Base-by-base conservation (phyloP, 352 stramenopile species). In the Phytophthora pisi region DNA sequence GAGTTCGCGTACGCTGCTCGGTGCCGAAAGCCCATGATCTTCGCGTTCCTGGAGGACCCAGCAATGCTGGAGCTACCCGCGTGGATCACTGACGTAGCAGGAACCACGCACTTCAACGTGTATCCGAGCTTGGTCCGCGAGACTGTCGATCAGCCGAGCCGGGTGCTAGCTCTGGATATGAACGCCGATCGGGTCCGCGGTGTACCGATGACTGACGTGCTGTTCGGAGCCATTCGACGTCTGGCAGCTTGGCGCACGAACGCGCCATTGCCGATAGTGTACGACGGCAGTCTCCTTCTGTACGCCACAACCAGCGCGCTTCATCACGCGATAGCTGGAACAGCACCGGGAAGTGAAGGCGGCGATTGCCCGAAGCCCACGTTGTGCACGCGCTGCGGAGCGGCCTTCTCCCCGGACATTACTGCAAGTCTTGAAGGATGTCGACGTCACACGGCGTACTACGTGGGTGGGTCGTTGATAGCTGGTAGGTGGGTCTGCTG, bases 401-500 rank as follows among this genome's bases (percentile, higher is more conserved):
- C 57, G 1, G 45, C 52, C 7, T 89, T 86, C 64, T 53, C 66
- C 34, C 68, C 43, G 0, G 70, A 61, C 4, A 61, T 81, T 2
- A 9, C 64, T n/a, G 65, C 64, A 9, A 79, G 62, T 0, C 63
- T 74, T 11, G 65, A 73, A 15, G 75, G 71, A 8, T 87, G 76
- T 56, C 77, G 77, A 11, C 65, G 64, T 8, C 81, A 89, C 45
- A 66, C 55, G 31, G 77, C 77, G 24, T 89, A 87, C 57, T 87
- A 89, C 54, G 42, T 86, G 47, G 78, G 77, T 24, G 74, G 70
- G 13, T 56, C 74, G 20, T 30, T 87, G 15, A 53, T 89, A 28
- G 66, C 78, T 5, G 75, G 81, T 0, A 69, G 74, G 20, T 89
- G 81, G 81, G 67, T 80, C 11, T 89, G 79, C 61, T 89, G 81